Evolutionary conservation across 352 stramenopile genomes (phyloP).

Genomic region (Globisporangium ultimum): DNA sequence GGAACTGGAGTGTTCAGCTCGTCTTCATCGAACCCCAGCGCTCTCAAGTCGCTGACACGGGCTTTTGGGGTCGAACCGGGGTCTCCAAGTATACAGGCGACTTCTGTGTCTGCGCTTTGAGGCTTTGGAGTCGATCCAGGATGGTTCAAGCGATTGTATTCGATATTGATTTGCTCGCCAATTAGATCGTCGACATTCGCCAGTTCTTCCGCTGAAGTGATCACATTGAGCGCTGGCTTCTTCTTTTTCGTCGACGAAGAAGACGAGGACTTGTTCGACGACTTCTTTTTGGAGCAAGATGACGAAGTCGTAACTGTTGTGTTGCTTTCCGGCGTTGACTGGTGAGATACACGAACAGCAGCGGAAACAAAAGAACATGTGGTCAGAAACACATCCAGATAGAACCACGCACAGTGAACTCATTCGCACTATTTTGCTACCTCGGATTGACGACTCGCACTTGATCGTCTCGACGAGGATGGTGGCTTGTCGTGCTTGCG

Average conservation of each 20-base stretch:
- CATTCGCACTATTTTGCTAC: slow-evolving; percentile 1
- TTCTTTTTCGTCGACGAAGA: slow-evolving; percentile 14
- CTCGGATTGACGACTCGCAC: slow-evolving; percentile 3
- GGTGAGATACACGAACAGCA: not conserved
- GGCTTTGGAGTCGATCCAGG: slow-evolving; percentile 59
- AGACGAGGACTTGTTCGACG: not conserved
- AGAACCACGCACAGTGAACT: too few relatives aligned
- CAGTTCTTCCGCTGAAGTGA: slow-evolving; percentile 19
- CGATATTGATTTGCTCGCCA: slow-evolving; percentile 12
- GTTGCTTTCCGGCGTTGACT: not conserved
- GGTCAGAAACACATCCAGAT: not conserved
- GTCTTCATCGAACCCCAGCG: slow-evolving; percentile 51
- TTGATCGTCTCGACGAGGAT: slow-evolving; percentile 10
- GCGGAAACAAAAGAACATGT: not conserved
- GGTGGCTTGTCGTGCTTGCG: slow-evolving; percentile 7
- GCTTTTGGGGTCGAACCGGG: slow-evolving; percentile 63
- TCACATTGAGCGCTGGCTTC: slow-evolving; percentile 41
- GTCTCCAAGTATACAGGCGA: slow-evolving; percentile 36
- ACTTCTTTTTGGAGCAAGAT: slow-evolving; percentile 9
- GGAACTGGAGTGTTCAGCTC: slow-evolving; percentile 20
- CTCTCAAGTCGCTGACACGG: slow-evolving; percentile 36
- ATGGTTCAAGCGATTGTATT: slow-evolving; percentile 59
- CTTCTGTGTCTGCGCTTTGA: slow-evolving; percentile 6
- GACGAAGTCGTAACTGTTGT: not conserved
- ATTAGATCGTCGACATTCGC: slow-evolving; percentile 10